phyloP scores from a whole-genome alignment of 441 rosid species.

The Adansonia madagascariensis region DNA sequence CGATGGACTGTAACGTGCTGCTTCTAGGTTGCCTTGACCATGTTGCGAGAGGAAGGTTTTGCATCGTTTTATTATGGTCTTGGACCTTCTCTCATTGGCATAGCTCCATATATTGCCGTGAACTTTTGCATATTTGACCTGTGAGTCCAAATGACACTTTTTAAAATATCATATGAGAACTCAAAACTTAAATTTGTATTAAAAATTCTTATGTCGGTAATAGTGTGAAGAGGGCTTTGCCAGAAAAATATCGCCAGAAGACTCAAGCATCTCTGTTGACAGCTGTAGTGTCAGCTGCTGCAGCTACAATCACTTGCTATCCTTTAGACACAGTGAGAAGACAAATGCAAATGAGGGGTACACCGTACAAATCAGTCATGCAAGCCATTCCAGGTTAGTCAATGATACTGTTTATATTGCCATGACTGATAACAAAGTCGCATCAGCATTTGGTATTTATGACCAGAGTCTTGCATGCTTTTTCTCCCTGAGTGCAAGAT shows the following conservation, averaged over 20 bases:
- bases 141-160: conserved; percentile 53
- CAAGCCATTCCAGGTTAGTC: conserved; percentile 79
- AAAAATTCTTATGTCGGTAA: conserved; percentile 23
- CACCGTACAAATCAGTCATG: conserved; percentile 78
- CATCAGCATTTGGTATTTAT: conserved; percentile 13
- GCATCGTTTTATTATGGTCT: conserved; percentile 92
- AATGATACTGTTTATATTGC: background rate
- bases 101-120: conserved; percentile 95
- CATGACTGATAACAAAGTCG: background rate
- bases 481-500: background rate
- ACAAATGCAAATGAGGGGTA: conserved; percentile 95
- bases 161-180: conserved; percentile 16
- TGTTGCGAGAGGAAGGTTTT: conserved; percentile 93
- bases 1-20: conserved; percentile 20
- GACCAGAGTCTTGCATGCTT: background rate
- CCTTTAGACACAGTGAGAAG: conserved; percentile 98
- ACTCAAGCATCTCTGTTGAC: conserved; percentile 81
- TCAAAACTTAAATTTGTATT: conserved; percentile 8
- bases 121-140: conserved; percentile 96
- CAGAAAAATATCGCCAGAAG: conserved; percentile 75
- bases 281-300: conserved; percentile 82
- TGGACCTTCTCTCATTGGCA: conserved; percentile 92
- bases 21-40: conserved; percentile 79
- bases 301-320: conserved; percentile 91
- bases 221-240: conserved; percentile 93